Evolutionary conservation across 164 flowering plant species (phyloP), one percentile per base, ranked within the genome.

Genomic region (Liriodendron chinense): DNA sequence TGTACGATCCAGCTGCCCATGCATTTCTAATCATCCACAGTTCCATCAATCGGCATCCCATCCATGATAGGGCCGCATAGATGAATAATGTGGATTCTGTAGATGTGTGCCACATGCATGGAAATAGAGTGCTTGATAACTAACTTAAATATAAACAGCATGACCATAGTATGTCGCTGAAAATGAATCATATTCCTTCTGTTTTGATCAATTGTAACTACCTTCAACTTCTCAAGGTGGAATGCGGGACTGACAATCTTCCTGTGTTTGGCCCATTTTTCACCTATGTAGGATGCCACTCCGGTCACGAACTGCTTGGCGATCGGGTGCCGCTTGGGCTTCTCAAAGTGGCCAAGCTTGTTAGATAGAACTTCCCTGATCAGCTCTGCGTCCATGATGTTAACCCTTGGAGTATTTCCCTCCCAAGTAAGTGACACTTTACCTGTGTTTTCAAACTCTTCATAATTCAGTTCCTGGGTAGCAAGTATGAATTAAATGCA

Each of bases 181-280:
- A 34, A 34, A 34, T 34, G 6, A 34, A 34, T 34, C 43, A 34
- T 34, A 34, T 34, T 34, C 43, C 43, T 34, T 34, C 6, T 34
- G 12, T 7, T 53, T 53, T 53, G 16, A 9, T 12, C 13, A 10
- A 7, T 8, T 53, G 59, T 53, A 12, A 47, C 26, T 20, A 89
- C 94, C 90, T 90, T 89, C 34, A 90, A 63, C 68, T 89, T 88
- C 68, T 84, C 86, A 8, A 75, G 16, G 73, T 83, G 79, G 78
- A 88, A 90, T 28, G 88, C 91, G 0, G 89, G 91, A 48, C 82
- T 86, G 81, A 87, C 76, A 12, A 87, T 82, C 77, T 76, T 86
- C 65, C 89, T 77, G 13, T 85, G 90, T 43, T 78, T 88, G 1
- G 78, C 85, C 94, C 92, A 91, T 72, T 84, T 78, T 1, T 87